Evolutionary conservation across 2,329 filamentous ascomycete genomes (phyloP).

Genomic region (Neofusicoccum ribis): DNA sequence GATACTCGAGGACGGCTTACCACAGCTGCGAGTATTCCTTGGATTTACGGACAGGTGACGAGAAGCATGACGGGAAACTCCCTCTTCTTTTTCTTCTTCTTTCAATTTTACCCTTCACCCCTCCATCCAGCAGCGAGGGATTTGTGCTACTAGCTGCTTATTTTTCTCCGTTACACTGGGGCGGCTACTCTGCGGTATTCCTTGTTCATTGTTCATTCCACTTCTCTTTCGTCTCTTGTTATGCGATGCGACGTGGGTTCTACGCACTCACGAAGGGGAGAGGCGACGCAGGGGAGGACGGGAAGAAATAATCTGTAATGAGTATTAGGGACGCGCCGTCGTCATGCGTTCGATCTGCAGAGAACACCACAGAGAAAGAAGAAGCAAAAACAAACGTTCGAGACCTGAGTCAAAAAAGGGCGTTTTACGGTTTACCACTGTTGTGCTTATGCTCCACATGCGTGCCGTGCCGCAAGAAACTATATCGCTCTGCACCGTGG

Average conservation of each 20-base stretch:
- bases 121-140: slow-evolving; percentile 6
- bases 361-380: background rate
- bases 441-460: too few relatives aligned
- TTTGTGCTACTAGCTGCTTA: slow-evolving; percentile 17
- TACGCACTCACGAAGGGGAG: background rate
- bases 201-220: slow-evolving; percentile 9
- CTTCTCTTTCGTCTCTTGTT: background rate
- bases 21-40: slow-evolving; percentile 1
- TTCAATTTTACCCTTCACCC: background rate
- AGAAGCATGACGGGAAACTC: slow-evolving; percentile 3
- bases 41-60: slow-evolving; percentile 14
- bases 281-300: background rate
- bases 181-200: slow-evolving; percentile 1
- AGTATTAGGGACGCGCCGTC: slow-evolving; percentile 23
- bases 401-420: background rate
- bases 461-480: background rate
- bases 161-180: background rate
- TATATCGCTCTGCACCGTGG: background rate
- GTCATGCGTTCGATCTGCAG: background rate
- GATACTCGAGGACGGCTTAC: background rate
- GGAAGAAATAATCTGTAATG: slow-evolving; percentile 26
- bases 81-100: background rate
- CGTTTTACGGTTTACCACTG: too few relatives aligned
- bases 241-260: background rate
- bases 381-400: background rate